Evolutionary conservation across 441 rosid genomes (phyloP).

Genomic region (Gossypium schwendimanii): DNA sequence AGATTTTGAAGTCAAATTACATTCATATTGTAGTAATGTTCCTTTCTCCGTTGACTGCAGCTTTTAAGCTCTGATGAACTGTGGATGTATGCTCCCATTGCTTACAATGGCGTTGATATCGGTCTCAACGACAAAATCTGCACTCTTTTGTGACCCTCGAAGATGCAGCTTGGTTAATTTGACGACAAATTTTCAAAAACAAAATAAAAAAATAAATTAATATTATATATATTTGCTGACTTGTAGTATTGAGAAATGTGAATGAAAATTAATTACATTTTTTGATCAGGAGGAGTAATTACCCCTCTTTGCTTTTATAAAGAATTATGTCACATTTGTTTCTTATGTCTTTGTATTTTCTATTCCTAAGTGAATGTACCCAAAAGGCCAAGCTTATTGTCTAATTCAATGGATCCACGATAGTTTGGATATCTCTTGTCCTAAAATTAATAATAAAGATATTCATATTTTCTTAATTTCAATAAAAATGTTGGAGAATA

Average conservation of each 20-base stretch:
- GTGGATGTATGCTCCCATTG: conserved; percentile 92
- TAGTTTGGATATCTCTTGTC: not conserved
- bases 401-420: not conserved
- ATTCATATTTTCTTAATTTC: not conserved
- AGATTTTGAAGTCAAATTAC: not conserved
- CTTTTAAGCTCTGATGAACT: conserved; percentile 85
- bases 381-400: not conserved
- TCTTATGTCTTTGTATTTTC: not conserved
- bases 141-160: conserved; percentile 30
- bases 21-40: not conserved
- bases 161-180: not conserved
- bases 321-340: not conserved
- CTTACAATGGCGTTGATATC: conserved; percentile 73
- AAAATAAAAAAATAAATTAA: not conserved
- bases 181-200: not conserved
- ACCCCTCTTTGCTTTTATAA: not conserved
- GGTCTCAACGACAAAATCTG: conserved; percentile 62
- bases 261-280: not conserved
- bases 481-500: not conserved
- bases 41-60: conserved; percentile 25
- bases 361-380: not conserved
- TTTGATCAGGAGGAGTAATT: not conserved
- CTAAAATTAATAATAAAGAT: not conserved
- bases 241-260: not conserved
- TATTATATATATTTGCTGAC: not conserved